Conservation (phyloP, 2,329 filamentous ascomycete genomes). For the Penicillium polonicum region DNA sequence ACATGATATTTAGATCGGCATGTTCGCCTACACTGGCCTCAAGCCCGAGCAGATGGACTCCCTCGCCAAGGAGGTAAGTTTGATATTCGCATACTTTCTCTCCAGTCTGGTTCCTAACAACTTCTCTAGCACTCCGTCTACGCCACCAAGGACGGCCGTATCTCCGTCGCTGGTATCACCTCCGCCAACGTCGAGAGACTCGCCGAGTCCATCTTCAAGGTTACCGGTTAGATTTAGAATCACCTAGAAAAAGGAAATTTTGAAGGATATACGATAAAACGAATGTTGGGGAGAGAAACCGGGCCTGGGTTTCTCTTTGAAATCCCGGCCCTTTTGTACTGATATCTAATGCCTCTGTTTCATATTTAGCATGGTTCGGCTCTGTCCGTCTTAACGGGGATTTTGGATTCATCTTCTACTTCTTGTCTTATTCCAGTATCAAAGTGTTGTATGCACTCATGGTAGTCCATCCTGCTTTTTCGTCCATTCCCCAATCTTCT, state of each 20-base stretch:
- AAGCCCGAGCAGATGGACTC: constrained; percentile 86
- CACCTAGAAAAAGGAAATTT: neutral
- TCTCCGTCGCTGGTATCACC: constrained; percentile 53
- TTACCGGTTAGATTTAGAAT: constrained; percentile 43
- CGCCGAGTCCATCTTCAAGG: constrained; percentile 52
- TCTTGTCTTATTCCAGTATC: neutral
- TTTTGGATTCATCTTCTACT: constrained; percentile 16
- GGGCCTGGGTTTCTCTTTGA: constrained; percentile 1
- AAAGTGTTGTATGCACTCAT: neutral
- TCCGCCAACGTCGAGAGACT: constrained; percentile 51
- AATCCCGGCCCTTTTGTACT: constrained; percentile 22
- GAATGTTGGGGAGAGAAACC: constrained; percentile 7
- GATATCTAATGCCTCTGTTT: constrained; percentile 30
- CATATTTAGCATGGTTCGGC: constrained; percentile 27
- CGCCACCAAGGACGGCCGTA: constrained; percentile 72
- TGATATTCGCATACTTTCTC: neutral
- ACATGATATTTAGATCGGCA: constrained; percentile 67
- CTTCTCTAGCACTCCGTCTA: constrained; percentile 79
- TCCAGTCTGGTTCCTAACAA: constrained; percentile 10
- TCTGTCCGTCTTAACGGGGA: constrained; percentile 25
- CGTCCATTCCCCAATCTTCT: neutral
- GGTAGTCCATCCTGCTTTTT: neutral
- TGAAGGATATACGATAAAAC: constrained; percentile 10
- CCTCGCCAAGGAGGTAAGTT: constrained; percentile 75
- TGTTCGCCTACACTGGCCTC: constrained; percentile 98